Evolutionary conservation across 805 yeast genomes (phyloP), one percentile per base, ranked within the genome.

Genomic region (Kregervanrija delftensis): DNA sequence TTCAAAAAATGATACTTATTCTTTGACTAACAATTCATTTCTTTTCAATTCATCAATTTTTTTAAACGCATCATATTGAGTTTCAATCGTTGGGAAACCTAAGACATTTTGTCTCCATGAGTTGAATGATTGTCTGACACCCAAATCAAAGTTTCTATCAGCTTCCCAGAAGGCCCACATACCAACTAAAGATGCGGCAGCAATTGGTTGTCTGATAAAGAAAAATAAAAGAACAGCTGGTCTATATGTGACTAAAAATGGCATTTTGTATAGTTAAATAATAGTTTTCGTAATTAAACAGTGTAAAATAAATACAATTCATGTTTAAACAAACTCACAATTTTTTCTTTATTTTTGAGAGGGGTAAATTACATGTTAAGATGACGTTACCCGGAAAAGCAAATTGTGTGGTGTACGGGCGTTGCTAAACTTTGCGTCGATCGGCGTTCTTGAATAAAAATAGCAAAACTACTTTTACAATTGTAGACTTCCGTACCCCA

Each of bases 191-290:
- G 59, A 41, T 2, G 57, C 51, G 11, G 69, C 69, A 11, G 68
- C 68, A 10, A 66, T 57, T 2, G 70, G 70, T 45, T 66, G 68
- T 49, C 67, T 60, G 35, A 63, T 45, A 37, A 64, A 55, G 48
- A 65, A 66, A 54, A 66, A 66, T 33, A 63, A 54, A 22, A 65
- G 53, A 35, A 60, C 56, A 9, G 69, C 63, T 14, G 70, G 70
- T 58, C 70, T 64, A 46, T 60, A 61, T 11, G 65, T 53, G 16
- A 60, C 51, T 46, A 59, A 51, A 35, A 52, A 53, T 36, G 56
- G 54, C 56, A 53, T 53, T 38, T 39, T 46, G 4, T 41, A 6
- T 22, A 6, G 28, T 22, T 22, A 22, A 22, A 22, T 22, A 22
- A 22, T 22, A 22, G 28, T 22, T 22, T 22, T 22, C 28, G 28